Base-by-base conservation (phyloP, 805 yeast species). In the Candida insectorum region DNA sequence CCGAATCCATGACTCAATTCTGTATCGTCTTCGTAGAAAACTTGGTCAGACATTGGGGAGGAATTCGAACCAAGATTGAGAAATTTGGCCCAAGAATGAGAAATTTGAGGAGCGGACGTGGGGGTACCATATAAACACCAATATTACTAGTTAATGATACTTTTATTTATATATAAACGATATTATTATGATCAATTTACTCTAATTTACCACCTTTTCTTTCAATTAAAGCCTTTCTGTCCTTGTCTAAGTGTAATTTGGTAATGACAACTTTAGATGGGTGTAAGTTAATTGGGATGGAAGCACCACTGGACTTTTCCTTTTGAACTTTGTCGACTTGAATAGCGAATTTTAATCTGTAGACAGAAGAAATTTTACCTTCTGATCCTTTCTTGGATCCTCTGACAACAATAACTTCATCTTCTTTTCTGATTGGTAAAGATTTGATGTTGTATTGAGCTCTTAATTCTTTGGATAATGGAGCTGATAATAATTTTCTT, bases 311-410 rank as follows among this genome's bases (percentile, higher is more conserved):
- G 55, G 95, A 87, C 80, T 93, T 93, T 77, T 93, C 97, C 77
- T 82, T 85, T 76, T 91, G 81, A 69, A 93, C 78, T 79, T 91
- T 91, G 78, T 89, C 97, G 60, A 93, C 83, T 76, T 91, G 97
- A 56, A 93, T 79, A 58, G 95, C 81, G 68, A 77, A 93, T 74
- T 93, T 93, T 75, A 93, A 85, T 85, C 98, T 91, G 96, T 93
- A 93, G 57, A 91, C 97, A 52, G 95, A 84, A 55, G 93, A 76
- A 70, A 93, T 79, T 76, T 88, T 86, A 75, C 98, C 98, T 79
- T 91, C 98, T 60, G 91, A 88, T 71, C 97, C 98, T 81, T 93
- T 93, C 85, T 86, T 85, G 65, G 97, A 85, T 67, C 98, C 98
- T 77, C 98, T 91, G 69, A 84, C 91, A 64, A 93, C 93, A 59